phyloP scores from a whole-genome alignment of 2,329 filamentous ascomycete species.

The Rhinocladiella mackenziei region DNA sequence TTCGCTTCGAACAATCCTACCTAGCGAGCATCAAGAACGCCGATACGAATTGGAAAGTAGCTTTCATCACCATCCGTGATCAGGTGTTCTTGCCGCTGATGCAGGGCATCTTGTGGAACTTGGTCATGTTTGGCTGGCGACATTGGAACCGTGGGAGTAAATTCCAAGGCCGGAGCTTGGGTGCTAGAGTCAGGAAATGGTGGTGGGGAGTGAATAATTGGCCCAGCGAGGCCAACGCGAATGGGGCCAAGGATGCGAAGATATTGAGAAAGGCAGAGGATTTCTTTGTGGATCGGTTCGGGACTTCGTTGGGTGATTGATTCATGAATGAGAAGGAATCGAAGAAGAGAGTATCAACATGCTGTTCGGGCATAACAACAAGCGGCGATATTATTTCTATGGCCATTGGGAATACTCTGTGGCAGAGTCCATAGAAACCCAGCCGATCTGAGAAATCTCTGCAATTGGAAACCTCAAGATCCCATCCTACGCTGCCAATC shows the following conservation, averaged over 20 bases:
- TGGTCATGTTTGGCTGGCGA: slow-evolving; percentile 81
- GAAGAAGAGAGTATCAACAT: no score
- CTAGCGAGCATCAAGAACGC: slow-evolving; percentile 79
- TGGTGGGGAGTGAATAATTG: slow-evolving; percentile 96
- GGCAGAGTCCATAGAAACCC: no score
- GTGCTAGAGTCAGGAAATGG: slow-evolving; percentile 75
- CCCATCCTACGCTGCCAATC: no score
- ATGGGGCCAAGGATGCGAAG: slow-evolving; percentile 28
- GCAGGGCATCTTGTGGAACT: slow-evolving; percentile 85
- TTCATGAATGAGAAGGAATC: no score
- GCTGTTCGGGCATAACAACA: no score
- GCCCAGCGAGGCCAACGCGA: slow-evolving; percentile 47
- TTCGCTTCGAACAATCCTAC: slow-evolving; percentile 98
- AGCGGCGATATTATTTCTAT: no score
- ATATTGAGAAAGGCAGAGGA: slow-evolving; percentile 42
- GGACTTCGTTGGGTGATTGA: slow-evolving; percentile 28
- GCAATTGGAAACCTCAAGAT: no score
- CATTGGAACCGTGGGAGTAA: slow-evolving; percentile 78
- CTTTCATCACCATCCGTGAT: slow-evolving; percentile 80
- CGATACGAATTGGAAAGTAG: slow-evolving; percentile 72
- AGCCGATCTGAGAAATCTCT: no score
- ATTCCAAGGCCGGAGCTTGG: slow-evolving; percentile 70
- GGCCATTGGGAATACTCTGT: no score
- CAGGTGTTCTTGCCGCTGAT: slow-evolving; percentile 80
- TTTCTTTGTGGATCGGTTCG: slow-evolving; percentile 30